Evolutionary conservation across 306 rosid genomes (phyloP).

Genomic region (Trichosanthes cucumerina): DNA sequence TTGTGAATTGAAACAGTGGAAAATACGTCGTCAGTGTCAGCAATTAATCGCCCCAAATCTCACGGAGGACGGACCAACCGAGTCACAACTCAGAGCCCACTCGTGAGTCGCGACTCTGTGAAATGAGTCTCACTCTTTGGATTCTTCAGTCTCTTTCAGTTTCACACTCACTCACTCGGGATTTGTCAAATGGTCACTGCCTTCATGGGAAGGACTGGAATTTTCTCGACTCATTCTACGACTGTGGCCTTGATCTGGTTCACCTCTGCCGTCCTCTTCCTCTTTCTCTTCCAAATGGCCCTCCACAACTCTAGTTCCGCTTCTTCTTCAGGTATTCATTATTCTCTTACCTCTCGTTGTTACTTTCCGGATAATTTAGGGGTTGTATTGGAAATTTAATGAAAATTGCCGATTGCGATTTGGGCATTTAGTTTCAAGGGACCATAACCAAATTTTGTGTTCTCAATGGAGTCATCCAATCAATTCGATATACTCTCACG

Average conservation of each 20-base stretch:
- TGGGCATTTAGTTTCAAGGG: not conserved
- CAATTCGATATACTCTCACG: not conserved
- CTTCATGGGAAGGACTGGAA: conserved; percentile 12
- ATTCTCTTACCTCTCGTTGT: not conserved
- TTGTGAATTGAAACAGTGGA: too few species aligned
- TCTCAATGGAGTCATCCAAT: not conserved
- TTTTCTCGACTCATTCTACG: conserved; percentile 31
- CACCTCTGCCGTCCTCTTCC: conserved; percentile 45
- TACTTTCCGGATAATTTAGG: not conserved
- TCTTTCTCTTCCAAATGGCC: conserved; percentile 51
- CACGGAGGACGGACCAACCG: not conserved
- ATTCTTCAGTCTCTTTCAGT: not conserved
- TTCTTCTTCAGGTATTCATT: conserved; percentile 25
- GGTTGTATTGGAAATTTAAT: not conserved
- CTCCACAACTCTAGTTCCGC: conserved; percentile 27
- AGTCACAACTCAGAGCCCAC: conserved; percentile 7
- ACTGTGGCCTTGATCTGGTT: conserved; percentile 51
- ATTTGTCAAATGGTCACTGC: not conserved
- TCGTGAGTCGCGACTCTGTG: not conserved
- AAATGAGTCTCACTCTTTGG: not conserved
- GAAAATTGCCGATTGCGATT: not conserved
- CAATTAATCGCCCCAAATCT: not conserved
- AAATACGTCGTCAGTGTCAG: not conserved
- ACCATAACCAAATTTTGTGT: not conserved
- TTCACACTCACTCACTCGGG: not conserved